Percentiles rank a stretch among this genome's conserved stretches.
phyloP scores from a whole-genome alignment of 2,329 filamentous ascomycete genomes.

The Verticillium tricorpus region DNA sequence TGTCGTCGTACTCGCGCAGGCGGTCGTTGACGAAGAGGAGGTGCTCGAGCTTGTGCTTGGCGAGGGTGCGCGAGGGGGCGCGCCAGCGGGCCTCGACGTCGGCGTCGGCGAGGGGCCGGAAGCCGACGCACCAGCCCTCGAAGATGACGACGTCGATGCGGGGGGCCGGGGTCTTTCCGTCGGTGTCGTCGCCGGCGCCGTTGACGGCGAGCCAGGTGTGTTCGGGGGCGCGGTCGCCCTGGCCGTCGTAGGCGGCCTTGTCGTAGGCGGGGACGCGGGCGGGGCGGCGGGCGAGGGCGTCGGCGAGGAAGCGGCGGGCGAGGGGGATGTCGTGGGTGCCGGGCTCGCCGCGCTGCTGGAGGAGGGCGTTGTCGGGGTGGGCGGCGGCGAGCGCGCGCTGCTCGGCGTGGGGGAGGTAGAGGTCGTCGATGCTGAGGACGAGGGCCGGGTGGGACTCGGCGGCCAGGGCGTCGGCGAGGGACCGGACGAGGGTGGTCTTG shows the following conservation, averaged over 20 bases:
- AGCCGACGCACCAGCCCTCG: slow-evolving; percentile 90
- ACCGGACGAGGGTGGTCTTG: slow-evolving; percentile 80
- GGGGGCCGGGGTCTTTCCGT: slow-evolving; percentile 26
- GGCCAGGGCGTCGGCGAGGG: slow-evolving; percentile 58
- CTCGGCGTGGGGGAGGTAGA: slow-evolving; percentile 72
- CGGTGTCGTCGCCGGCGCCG: slow-evolving; percentile 24
- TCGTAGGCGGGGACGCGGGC: slow-evolving; percentile 71
- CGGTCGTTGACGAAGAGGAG: slow-evolving; percentile 46
- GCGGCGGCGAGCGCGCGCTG: slow-evolving; percentile 61
- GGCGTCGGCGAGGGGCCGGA: slow-evolving; percentile 56
- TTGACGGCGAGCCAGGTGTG: slow-evolving; percentile 58
- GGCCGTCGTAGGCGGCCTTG: slow-evolving; percentile 71
- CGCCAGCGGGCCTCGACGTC: slow-evolving; percentile 49
- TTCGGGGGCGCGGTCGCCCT: slow-evolving; percentile 68
- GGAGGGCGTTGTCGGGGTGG: slow-evolving; percentile 67
- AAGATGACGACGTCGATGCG: slow-evolving; percentile 67
- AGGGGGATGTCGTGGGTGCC: slow-evolving; percentile 75
- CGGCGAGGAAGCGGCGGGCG: slow-evolving; percentile 55
- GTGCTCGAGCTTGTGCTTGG: slow-evolving; percentile 42
- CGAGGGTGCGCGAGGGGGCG: slow-evolving; percentile 43
- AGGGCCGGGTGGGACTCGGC: slow-evolving; percentile 56
- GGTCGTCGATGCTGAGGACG: slow-evolving; percentile 81
- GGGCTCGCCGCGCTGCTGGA: slow-evolving; percentile 80
- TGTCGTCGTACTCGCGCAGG: slow-evolving; percentile 40
- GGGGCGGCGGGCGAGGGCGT: slow-evolving; percentile 46